phyloP scores from a whole-genome alignment of 2,329 filamentous ascomycete species.

The Stemphylium beticola region DNA sequence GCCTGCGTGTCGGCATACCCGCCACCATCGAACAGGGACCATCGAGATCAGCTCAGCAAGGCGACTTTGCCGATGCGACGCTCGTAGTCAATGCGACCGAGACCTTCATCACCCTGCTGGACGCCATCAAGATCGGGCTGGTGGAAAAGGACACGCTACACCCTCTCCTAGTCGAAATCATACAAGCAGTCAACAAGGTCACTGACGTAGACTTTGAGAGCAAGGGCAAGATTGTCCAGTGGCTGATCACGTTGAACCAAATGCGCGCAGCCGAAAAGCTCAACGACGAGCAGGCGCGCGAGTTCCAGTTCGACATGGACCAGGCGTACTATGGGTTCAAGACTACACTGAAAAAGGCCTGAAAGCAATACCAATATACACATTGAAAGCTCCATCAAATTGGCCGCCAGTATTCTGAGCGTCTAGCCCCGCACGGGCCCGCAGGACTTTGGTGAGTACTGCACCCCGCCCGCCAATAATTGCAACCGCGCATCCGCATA shows the following conservation, averaged over 20 bases:
- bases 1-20: conserved; percentile 89
- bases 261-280: conserved; percentile 96
- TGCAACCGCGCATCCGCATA: conserved; percentile 10
- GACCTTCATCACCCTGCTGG: conserved; percentile 97
- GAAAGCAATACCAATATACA: conserved; percentile 7
- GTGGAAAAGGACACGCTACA: conserved; percentile 97
- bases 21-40: conserved; percentile 73
- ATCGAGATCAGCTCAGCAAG: conserved; percentile 48
- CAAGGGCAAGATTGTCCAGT: conserved; percentile 96
- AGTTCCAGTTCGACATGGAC: conserved; percentile 92
- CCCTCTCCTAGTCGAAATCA: conserved; percentile 90
- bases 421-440: conserved; percentile 21
- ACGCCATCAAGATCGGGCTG: conserved; percentile 90
- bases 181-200: conserved; percentile 96
- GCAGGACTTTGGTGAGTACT: conserved; percentile 18
- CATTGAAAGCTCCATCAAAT: neutral
- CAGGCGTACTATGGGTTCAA: conserved; percentile 95
- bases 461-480: conserved; percentile 12
- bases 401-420: neutral
- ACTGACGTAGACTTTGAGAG: conserved; percentile 94
- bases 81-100: conserved; percentile 91
- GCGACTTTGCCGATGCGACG: conserved; percentile 58
- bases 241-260: conserved; percentile 95
- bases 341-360: conserved; percentile 65
- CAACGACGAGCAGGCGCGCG: conserved; percentile 82